Evolutionary conservation across 805 yeast genomes (phyloP).

Genomic region (Candida maltosa): DNA sequence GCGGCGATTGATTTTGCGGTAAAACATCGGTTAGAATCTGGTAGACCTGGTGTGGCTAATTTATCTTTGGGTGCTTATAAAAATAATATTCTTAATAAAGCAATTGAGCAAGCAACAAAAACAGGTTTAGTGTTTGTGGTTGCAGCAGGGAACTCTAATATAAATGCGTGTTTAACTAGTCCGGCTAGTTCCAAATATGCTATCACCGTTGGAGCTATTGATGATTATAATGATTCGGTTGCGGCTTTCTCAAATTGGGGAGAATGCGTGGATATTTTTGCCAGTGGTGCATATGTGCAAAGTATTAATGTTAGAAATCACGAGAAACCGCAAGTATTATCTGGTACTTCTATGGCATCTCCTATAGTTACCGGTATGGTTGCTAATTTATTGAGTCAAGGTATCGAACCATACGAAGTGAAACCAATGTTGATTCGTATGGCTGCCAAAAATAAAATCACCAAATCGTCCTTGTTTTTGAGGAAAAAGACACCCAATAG

Average conservation of each 20-base stretch:
- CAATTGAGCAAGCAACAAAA: conserved; percentile 69
- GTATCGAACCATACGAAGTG: conserved; percentile 42
- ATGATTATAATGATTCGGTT: conserved; percentile 64
- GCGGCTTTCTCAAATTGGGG: conserved; percentile 93
- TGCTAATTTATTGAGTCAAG: conserved; percentile 53
- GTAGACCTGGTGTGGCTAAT: conserved; percentile 61
- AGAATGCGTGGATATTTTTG: conserved; percentile 80
- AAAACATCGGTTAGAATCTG: conserved; percentile 43
- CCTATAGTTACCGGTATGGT: conserved; percentile 70
- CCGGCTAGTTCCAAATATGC: conserved; percentile 78
- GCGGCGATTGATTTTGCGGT: conserved; percentile 68
- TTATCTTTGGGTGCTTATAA: conserved; percentile 75
- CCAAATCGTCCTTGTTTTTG: conserved; percentile 40
- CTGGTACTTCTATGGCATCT: conserved; percentile 83
- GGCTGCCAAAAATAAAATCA: conserved; percentile 48
- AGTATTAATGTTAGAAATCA: conserved; percentile 27
- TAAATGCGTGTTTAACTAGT: conserved; percentile 78
- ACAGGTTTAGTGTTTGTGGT: conserved; percentile 71
- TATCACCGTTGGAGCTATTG: conserved; percentile 85
- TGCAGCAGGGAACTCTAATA: conserved; percentile 84
- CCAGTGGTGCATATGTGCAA: conserved; percentile 71
- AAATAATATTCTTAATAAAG: conserved; percentile 66
- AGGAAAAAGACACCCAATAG: conserved; percentile 60
- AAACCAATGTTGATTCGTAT: conserved; percentile 39
- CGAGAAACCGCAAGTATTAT: conserved; percentile 32